Conservation (phyloP, 2,329 filamentous ascomycete species). For the Aspergillus fumigatus region DNA sequence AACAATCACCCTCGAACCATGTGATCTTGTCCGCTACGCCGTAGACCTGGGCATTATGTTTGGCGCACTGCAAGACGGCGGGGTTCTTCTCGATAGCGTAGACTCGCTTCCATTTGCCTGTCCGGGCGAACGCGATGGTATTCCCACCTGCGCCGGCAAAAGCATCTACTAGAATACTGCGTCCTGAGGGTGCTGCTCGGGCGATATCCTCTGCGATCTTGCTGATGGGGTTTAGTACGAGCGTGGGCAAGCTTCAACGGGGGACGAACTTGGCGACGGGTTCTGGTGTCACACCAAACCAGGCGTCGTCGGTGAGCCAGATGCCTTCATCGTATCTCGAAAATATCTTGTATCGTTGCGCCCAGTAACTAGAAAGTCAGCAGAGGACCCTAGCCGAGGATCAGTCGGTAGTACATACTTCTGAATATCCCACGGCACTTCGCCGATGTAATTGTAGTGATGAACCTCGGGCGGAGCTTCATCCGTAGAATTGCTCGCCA, state of each 20-base stretch:
- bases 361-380: constrained; percentile 66
- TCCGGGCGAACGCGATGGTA: constrained; percentile 85
- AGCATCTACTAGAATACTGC: constrained; percentile 72
- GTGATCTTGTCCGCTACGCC: constrained; percentile 73
- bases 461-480: constrained; percentile 44
- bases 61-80: constrained; percentile 77
- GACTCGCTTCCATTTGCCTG: constrained; percentile 72
- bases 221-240: constrained; percentile 35
- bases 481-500: constrained; percentile 15
- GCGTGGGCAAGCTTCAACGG: neutral
- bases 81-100: constrained; percentile 85
- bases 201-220: constrained; percentile 72
- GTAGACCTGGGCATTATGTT: constrained; percentile 85
- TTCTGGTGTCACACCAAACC: constrained; percentile 96
- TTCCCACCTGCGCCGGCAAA: constrained; percentile 94
- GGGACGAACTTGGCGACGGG: constrained; percentile 67
- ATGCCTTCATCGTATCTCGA: constrained; percentile 81
- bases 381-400: constrained; percentile 4
- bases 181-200: constrained; percentile 49
- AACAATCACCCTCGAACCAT: constrained; percentile 85
- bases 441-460: constrained; percentile 65
- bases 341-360: constrained; percentile 84
- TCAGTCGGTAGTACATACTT: constrained; percentile 57
- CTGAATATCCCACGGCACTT: constrained; percentile 78
- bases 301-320: constrained; percentile 86